phyloP scores from a whole-genome alignment of 73 alveolate genomes.

The Blepharisma japonicum region DNA sequence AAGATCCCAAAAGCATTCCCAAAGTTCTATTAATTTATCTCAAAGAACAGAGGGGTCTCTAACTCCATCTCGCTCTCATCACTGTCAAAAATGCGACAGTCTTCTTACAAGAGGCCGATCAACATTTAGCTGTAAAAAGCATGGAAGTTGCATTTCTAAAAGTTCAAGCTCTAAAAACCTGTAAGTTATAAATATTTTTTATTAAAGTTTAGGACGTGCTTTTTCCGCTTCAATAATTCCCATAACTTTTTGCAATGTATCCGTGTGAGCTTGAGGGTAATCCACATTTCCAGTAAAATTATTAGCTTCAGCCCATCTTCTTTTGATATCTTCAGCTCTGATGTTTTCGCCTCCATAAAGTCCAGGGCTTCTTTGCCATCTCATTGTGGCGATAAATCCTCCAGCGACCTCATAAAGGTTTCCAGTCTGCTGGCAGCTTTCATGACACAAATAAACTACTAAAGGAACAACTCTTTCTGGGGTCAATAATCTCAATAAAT shows the following conservation, averaged over 20 bases:
- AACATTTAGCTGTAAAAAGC: no score
- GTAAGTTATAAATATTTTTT: not conserved
- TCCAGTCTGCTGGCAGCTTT: slow-evolving; percentile 71
- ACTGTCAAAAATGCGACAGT: no score
- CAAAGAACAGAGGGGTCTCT: no score
- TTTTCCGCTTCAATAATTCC: slow-evolving; percentile 34
- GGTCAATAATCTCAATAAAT: slow-evolving; percentile 45
- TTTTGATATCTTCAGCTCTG: slow-evolving; percentile 58
- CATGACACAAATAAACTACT: slow-evolving; percentile 79
- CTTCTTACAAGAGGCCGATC: no score
- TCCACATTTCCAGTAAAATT: slow-evolving; percentile 48
- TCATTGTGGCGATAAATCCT: slow-evolving; percentile 63
- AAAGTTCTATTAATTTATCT: no score
- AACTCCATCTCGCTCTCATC: no score
- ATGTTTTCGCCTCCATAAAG: slow-evolving; percentile 38
- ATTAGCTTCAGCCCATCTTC: slow-evolving; percentile 54
- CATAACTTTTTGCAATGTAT: slow-evolving; percentile 36
- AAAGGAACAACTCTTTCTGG: slow-evolving; percentile 79
- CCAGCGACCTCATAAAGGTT: slow-evolving; percentile 73
- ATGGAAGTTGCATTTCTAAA: not conserved
- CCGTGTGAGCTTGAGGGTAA: slow-evolving; percentile 42
- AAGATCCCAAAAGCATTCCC: no score
- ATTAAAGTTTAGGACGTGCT: slow-evolving; percentile 37
- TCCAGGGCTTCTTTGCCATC: slow-evolving; percentile 79
- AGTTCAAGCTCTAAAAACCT: not conserved